Percentiles rank a stretch among this genome's conserved stretches.
These are phyloP conservation scores for Nannochloropsis gaditana DNA, from an alignment of 108 stramenopile genomes.

Conservation along the genomic window DNA sequence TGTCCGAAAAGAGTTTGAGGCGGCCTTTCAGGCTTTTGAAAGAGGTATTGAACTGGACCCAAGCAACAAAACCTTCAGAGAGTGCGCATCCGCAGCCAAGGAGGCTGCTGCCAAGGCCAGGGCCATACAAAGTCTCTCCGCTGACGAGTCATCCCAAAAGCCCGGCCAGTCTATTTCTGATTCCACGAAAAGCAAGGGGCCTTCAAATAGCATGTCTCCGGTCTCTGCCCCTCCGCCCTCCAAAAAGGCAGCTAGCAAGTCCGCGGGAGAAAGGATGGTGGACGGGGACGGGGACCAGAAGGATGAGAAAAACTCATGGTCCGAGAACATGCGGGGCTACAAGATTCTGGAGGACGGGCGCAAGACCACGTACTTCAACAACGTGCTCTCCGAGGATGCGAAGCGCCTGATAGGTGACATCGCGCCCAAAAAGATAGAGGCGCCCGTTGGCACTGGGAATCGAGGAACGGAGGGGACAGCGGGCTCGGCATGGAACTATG, in stretches of 20 bases:
- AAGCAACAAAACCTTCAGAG: slow-evolving; percentile 25
- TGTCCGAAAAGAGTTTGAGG: slow-evolving; percentile 20
- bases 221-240: background rate
- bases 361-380: slow-evolving; percentile 84
- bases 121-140: background rate
- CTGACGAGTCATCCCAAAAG: background rate
- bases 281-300: background rate
- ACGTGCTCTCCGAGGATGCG: slow-evolving; percentile 78
- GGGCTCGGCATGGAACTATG: slow-evolving; percentile 77
- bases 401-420: slow-evolving; percentile 81
- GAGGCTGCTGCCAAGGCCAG: background rate
- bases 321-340: slow-evolving; percentile 73
- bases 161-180: background rate
- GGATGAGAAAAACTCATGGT: slow-evolving; percentile 14
- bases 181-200: background rate
- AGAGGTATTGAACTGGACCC: slow-evolving; percentile 31
- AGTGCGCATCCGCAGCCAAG: slow-evolving; percentile 18
- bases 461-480: slow-evolving; percentile 26
- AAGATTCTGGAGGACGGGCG: slow-evolving; percentile 86
- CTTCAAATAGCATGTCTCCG: background rate
- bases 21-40: slow-evolving; percentile 30
- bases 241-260: background rate
- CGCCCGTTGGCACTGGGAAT: slow-evolving; percentile 29
- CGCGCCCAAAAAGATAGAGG: slow-evolving; percentile 62
- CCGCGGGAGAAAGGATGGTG: background rate